Percentiles rank a stretch among this genome's conserved stretches.
phyloP scores from a whole-genome alignment of 2,329 filamentous ascomycete species.

The Fusarium tjaetaba region DNA sequence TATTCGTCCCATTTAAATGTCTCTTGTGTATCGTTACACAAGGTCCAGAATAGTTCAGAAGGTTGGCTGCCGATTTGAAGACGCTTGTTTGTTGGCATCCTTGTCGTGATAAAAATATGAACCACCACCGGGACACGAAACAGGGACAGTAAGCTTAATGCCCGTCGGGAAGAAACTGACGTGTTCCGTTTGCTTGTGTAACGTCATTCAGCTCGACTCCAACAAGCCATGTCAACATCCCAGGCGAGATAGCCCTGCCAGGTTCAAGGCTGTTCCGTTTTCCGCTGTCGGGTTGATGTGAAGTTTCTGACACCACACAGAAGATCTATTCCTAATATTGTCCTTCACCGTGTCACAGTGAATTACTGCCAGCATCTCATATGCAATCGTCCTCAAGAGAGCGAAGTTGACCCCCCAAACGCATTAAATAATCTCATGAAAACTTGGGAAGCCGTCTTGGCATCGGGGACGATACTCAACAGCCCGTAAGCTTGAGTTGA shows the following conservation, averaged over 20 bases:
- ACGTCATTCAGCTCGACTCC: not conserved
- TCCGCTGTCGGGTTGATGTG: not conserved
- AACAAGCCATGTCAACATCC: not conserved
- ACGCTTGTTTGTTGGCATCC: not conserved
- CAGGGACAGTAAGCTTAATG: conserved; percentile 7
- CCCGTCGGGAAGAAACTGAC: conserved; percentile 2
- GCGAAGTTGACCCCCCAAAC: not conserved
- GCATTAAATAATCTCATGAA: not conserved
- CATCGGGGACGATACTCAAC: not conserved
- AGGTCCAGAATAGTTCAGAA: not conserved
- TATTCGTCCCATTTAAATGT: conserved; percentile 26
- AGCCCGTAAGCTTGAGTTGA: not conserved
- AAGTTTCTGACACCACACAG: not conserved
- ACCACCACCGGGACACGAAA: not conserved
- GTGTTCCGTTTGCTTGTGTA: not conserved
- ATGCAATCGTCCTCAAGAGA: not conserved
- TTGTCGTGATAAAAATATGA: not conserved
- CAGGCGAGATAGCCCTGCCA: not conserved
- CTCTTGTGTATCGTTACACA: conserved; percentile 17
- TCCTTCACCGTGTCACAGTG: conserved; percentile 1
- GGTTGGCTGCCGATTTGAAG: conserved; percentile 8
- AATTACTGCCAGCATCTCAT: conserved; percentile 6
- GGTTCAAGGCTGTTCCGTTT: not conserved
- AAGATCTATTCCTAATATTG: conserved; percentile 13
- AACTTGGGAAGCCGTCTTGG: not conserved